These are phyloP conservation scores for Rhipidocladum racemiflorum DNA, from an alignment of 176 grass and related monocot species.

Conservation along the genomic window DNA sequence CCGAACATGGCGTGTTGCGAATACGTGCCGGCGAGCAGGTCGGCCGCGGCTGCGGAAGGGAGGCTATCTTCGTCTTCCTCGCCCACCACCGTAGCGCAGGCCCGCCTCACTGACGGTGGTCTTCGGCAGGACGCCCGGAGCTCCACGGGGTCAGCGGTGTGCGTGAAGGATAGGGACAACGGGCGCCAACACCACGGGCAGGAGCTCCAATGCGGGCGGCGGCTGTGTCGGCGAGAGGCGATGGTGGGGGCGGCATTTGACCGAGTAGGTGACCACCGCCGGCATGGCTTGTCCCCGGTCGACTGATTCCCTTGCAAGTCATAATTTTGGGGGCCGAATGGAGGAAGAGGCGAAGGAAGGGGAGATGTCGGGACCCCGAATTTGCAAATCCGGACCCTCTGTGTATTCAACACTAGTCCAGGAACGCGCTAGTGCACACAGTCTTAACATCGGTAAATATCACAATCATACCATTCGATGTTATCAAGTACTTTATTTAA, in stretches of 20 bases:
- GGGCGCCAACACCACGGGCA: not conserved
- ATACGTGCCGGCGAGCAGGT: slow-evolving; percentile 26
- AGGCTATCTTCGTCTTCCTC: not conserved
- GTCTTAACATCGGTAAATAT: no score
- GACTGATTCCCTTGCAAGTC: not conserved
- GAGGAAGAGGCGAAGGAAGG: not conserved
- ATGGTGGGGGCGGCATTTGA: slow-evolving; percentile 40
- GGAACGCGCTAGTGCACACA: no score
- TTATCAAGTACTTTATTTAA: no score
- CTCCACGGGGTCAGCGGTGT: not conserved
- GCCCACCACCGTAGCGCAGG: not conserved
- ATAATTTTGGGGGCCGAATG: not conserved
- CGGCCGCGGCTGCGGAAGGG: not conserved
- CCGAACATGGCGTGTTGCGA: slow-evolving; percentile 47
- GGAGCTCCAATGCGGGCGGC: slow-evolving; percentile 7
- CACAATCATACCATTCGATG: no score
- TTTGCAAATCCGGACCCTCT: no score
- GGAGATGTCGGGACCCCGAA: no score
- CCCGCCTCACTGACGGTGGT: not conserved
- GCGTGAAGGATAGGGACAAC: not conserved
- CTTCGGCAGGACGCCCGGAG: not conserved
- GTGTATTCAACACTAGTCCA: no score
- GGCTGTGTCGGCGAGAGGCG: slow-evolving; percentile 20
- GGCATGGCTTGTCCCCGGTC: slow-evolving; percentile 16
- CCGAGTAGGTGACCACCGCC: slow-evolving; percentile 15